These are phyloP conservation scores for Crithidia brevicula DNA, from an alignment of 208 protist species.

Conservation along the genomic window DNA sequence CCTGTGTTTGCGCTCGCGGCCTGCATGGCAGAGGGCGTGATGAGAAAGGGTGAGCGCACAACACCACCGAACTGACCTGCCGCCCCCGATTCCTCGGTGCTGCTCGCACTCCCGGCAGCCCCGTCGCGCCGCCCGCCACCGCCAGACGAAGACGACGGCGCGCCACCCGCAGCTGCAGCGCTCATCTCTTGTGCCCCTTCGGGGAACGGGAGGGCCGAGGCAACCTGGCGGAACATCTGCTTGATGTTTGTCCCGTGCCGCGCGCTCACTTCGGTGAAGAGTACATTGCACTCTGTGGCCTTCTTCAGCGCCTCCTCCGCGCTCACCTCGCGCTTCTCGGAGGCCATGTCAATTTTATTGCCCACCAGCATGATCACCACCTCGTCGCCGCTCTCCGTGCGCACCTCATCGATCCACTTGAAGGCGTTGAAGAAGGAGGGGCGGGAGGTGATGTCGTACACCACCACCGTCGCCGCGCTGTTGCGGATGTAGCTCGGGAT, in stretches of 20 bases:
- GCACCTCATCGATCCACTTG: conserved; percentile 98
- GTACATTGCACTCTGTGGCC: conserved; percentile 91
- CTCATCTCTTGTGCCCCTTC: background rate
- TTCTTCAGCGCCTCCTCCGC: conserved; percentile 62
- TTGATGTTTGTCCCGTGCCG: conserved; percentile 86
- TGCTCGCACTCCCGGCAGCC: background rate
- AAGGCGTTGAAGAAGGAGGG: conserved; percentile 92
- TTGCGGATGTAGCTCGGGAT: conserved; percentile 97
- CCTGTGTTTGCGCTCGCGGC: background rate
- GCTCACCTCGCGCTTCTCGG: conserved; percentile 72
- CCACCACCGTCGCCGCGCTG: conserved; percentile 96
- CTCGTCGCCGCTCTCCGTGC: conserved; percentile 94
- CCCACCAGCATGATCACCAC: conserved; percentile 97
- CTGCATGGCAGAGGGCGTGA: conserved; percentile 29
- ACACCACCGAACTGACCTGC: conserved; percentile 25
- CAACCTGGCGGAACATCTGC: conserved; percentile 77
- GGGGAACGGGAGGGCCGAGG: conserved; percentile 47
- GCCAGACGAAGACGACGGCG: background rate
- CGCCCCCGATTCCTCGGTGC: background rate
- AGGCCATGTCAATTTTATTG: conserved; percentile 97
- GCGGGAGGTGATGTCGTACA: conserved; percentile 98
- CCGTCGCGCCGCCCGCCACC: background rate
- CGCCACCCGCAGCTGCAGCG: background rate
- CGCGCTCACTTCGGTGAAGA: conserved; percentile 97
- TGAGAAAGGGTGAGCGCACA: conserved; percentile 26